phyloP scores from a whole-genome alignment of 352 stramenopile species.

The Pythium aristosporum region DNA sequence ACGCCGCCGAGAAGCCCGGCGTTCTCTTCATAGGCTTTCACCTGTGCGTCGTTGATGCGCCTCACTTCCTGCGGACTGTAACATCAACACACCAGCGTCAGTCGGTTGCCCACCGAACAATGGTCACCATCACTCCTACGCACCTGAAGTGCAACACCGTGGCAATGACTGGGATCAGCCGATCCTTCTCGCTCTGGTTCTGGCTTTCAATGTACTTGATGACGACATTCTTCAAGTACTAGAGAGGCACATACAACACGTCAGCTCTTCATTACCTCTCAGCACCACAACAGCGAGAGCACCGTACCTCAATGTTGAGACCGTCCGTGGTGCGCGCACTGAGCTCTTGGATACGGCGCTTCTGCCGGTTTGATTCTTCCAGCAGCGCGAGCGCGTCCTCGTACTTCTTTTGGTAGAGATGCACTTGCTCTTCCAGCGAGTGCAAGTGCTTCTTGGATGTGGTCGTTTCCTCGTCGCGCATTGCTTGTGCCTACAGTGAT shows the following conservation, averaged over 20 bases:
- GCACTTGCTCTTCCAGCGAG: conserved; percentile 42
- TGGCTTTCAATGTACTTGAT: conserved; percentile 85
- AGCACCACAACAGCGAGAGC: neutral
- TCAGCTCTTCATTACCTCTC: neutral
- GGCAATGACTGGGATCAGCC: conserved; percentile 77
- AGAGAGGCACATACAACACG: neutral
- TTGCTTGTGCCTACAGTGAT: conserved; percentile 26
- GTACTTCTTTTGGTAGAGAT: conserved; percentile 58
- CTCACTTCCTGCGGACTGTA: conserved; percentile 61
- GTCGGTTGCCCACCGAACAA: neutral
- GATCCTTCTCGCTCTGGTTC: conserved; percentile 70
- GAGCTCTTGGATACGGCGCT: conserved; percentile 54
- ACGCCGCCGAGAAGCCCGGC: conserved; percentile 62
- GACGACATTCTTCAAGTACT: conserved; percentile 87
- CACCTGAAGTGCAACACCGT: conserved; percentile 71
- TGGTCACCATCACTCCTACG: neutral
- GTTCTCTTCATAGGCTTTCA: conserved; percentile 36
- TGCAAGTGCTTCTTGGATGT: conserved; percentile 45
- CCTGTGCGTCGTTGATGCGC: conserved; percentile 46
- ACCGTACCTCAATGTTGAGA: conserved; percentile 67
- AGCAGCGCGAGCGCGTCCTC: conserved; percentile 52
- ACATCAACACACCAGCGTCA: conserved; percentile 3
- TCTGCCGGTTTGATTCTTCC: conserved; percentile 54
- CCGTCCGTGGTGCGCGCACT: conserved; percentile 36
- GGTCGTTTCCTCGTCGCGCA: conserved; percentile 38